Evolutionary conservation across 192 early-diverging fungal genomes (phyloP).

Genomic region (Lobosporangium transversale): DNA sequence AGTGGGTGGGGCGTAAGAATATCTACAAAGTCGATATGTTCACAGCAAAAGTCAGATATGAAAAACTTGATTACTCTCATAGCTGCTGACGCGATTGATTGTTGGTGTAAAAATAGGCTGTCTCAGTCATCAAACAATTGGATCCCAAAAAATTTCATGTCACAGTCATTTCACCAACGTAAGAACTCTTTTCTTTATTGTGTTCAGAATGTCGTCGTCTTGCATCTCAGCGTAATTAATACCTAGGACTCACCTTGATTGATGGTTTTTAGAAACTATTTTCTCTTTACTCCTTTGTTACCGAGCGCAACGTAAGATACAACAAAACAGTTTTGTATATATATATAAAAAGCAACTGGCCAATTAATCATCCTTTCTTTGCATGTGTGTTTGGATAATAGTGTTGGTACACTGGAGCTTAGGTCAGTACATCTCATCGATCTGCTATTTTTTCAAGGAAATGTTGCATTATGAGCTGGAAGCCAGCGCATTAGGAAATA

Average conservation of each 20-base stretch:
- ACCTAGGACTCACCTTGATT: too few relatives aligned
- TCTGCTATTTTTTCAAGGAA: too few relatives aligned
- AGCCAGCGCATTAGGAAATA: not conserved
- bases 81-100: not conserved
- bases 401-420: slow-evolving; percentile 66
- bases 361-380: not conserved
- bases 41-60: too few relatives aligned
- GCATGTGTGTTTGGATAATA: slow-evolving; percentile 8
- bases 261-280: slow-evolving; percentile 57
- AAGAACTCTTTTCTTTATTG: too few relatives aligned
- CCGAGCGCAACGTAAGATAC: slow-evolving; percentile 59
- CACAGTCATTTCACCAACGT: slow-evolving; percentile 59
- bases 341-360: too few relatives aligned
- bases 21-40: too few relatives aligned
- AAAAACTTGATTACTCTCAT: too few relatives aligned
- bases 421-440: slow-evolving; percentile 56
- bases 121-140: slow-evolving; percentile 59
- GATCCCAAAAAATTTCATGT: slow-evolving; percentile 66
- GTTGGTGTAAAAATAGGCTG: slow-evolving; percentile 32
- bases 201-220: too few relatives aligned
- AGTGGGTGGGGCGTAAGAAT: slow-evolving; percentile 64
- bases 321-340: too few relatives aligned
- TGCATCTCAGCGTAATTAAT: too few relatives aligned
- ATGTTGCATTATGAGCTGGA: too few relatives aligned
- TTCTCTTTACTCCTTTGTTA: slow-evolving; percentile 64